Conservation (phyloP, 305 asterid genomes). For the Stenogyne calaminthoides region DNA sequence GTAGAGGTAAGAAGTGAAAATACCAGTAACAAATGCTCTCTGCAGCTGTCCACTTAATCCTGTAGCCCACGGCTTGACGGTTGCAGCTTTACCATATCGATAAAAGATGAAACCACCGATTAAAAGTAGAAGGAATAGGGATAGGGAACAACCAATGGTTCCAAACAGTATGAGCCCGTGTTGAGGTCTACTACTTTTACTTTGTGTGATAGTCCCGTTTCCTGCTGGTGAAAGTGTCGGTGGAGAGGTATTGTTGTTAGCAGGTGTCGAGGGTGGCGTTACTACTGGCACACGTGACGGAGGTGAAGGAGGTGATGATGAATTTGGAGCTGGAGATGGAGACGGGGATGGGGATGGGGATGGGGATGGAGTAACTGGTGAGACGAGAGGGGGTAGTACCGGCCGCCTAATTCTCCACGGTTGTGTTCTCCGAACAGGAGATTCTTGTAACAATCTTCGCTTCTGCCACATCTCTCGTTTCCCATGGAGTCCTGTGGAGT, state of each 20-base stretch:
- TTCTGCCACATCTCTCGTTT: constrained; percentile 28
- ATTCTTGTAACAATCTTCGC: constrained; percentile 37
- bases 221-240: constrained; percentile 36
- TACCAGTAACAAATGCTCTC: constrained; percentile 87
- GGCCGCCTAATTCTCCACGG: constrained; percentile 21
- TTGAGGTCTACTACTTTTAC: constrained; percentile 1
- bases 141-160: constrained; percentile 58
- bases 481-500: constrained; percentile 45
- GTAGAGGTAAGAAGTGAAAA: constrained; percentile 15
- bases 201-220: constrained; percentile 17
- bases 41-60: constrained; percentile 98
- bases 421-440: not conserved
- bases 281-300: constrained; percentile 33
- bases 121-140: constrained; percentile 46
- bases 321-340: constrained; percentile 29
- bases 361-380: not conserved
- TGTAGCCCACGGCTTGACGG: constrained; percentile 90
- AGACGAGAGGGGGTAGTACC: not conserved
- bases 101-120: constrained; percentile 37
- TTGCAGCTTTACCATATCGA: constrained; percentile 58
- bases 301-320: constrained; percentile 28
- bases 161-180: constrained; percentile 38
- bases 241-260: constrained; percentile 33
- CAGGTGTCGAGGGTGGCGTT: constrained; percentile 33
- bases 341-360: constrained; percentile 32